phyloP scores from a whole-genome alignment of 2,329 filamentous ascomycete species.

The Pyrenophora seminiperda region DNA sequence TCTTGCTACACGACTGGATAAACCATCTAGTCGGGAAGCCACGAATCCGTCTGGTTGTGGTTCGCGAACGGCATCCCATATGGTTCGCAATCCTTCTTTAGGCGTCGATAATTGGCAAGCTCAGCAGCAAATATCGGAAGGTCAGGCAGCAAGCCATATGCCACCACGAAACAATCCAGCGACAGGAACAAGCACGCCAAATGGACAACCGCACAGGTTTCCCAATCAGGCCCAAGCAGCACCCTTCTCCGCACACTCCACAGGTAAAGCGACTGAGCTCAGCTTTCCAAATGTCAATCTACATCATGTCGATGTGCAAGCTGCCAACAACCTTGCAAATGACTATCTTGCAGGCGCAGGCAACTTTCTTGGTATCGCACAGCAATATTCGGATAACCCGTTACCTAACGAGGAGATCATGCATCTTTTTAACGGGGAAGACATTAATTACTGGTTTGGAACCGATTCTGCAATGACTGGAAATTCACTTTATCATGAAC shows the following conservation, averaged over 20 bases:
- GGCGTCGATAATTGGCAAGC: neutral
- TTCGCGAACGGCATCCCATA: neutral
- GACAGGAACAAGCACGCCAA: neutral
- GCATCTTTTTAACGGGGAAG: slow-evolving; percentile 30
- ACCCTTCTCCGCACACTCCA: neutral
- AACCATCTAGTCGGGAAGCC: slow-evolving; percentile 13
- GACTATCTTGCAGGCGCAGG: slow-evolving; percentile 20
- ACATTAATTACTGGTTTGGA: slow-evolving; percentile 25
- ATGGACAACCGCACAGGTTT: neutral
- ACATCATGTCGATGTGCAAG: slow-evolving; percentile 1
- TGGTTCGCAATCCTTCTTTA: neutral
- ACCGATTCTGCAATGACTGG: slow-evolving; percentile 9
- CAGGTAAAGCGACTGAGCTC: neutral
- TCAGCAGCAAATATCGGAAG: neutral
- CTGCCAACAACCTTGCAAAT: slow-evolving; percentile 7
- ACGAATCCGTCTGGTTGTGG: slow-evolving; percentile 3
- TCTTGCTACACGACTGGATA: slow-evolving; percentile 19
- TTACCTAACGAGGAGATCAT: slow-evolving; percentile 31
- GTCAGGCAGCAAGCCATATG: neutral
- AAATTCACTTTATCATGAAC: slow-evolving; percentile 4
- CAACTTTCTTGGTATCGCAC: slow-evolving; percentile 31
- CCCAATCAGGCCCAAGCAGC: neutral
- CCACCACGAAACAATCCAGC: neutral
- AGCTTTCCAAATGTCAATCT: neutral
- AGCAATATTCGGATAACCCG: slow-evolving; percentile 31